These are phyloP conservation scores for Aphanoascus verrucosus DNA, from an alignment of 2,329 filamentous ascomycete genomes.

Conservation along the genomic window DNA sequence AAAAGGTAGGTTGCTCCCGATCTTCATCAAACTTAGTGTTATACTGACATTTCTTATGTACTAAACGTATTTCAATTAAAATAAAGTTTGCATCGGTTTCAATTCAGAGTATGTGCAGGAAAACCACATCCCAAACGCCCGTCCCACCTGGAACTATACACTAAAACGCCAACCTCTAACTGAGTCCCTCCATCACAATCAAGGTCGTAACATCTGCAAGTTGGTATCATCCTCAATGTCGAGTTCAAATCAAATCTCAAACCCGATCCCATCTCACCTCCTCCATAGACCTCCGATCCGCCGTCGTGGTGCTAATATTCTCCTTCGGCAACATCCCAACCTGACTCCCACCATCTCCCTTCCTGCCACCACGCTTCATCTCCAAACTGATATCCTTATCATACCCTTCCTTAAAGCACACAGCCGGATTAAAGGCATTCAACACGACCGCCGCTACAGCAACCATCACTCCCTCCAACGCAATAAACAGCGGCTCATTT, in stretches of 20 bases:
- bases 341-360: background rate
- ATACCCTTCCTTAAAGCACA: constrained; percentile 13
- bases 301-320: background rate
- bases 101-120: too few species aligned
- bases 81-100: too few species aligned
- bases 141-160: background rate
- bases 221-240: too few species aligned
- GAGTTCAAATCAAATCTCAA: background rate
- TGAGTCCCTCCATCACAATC: too few species aligned
- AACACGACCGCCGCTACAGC: constrained; percentile 36
- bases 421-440: constrained; percentile 41
- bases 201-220: too few species aligned
- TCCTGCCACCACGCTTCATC: background rate
- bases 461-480: constrained; percentile 47
- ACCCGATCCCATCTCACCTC: background rate
- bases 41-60: too few species aligned
- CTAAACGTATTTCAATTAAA: too few species aligned
- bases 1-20: too few species aligned
- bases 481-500: constrained; percentile 42
- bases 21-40: too few species aligned
- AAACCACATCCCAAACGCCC: too few species aligned
- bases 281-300: background rate
- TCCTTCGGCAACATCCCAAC: background rate
- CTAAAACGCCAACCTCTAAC: background rate
- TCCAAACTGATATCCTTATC: constrained; percentile 6